These are phyloP conservation scores for Plantago major DNA, from an alignment of 257 asterid genomes.

Conservation along the genomic window DNA sequence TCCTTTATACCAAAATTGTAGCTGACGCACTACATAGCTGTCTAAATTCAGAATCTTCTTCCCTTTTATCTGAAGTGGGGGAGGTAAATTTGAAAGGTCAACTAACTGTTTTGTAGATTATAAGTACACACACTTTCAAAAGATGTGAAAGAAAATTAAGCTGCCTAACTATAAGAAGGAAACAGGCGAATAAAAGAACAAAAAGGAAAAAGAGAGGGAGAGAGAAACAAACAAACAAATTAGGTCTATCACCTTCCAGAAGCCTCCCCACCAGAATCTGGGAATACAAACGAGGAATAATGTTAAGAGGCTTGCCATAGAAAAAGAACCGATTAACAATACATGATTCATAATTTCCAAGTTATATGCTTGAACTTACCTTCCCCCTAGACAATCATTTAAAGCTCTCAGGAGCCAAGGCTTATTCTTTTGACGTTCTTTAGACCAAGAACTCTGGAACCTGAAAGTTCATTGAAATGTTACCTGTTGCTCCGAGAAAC, in stretches of 20 bases:
- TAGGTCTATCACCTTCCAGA: constrained; percentile 74
- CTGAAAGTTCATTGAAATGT: constrained; percentile 30
- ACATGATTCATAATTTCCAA: constrained; percentile 14
- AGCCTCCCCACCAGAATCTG: constrained; percentile 99
- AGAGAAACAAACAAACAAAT: neutral
- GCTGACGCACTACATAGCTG: neutral
- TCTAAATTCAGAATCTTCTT: constrained; percentile 9
- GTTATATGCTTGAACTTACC: constrained; percentile 39
- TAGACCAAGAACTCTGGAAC: constrained; percentile 85
- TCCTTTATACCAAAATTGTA: neutral
- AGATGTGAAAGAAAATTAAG: constrained; percentile 1
- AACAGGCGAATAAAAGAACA: neutral
- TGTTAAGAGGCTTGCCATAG: constrained; percentile 14
- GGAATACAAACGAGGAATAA: constrained; percentile 20
- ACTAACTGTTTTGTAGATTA: neutral
- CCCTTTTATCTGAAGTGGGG: constrained; percentile 2
- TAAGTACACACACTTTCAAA: constrained; percentile 5
- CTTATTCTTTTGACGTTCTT: constrained; percentile 63
- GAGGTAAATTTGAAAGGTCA: neutral
- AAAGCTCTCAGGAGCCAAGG: constrained; percentile 98
- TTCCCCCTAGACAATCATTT: constrained; percentile 88
- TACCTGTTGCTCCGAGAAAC: constrained; percentile 7
- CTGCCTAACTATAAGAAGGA: neutral
- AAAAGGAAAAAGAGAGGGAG: no score
- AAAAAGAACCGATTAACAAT: neutral